These are phyloP conservation scores for Periconia sp. DNA, from an alignment of 2,329 filamentous ascomycete genomes.

Conservation along the genomic window DNA sequence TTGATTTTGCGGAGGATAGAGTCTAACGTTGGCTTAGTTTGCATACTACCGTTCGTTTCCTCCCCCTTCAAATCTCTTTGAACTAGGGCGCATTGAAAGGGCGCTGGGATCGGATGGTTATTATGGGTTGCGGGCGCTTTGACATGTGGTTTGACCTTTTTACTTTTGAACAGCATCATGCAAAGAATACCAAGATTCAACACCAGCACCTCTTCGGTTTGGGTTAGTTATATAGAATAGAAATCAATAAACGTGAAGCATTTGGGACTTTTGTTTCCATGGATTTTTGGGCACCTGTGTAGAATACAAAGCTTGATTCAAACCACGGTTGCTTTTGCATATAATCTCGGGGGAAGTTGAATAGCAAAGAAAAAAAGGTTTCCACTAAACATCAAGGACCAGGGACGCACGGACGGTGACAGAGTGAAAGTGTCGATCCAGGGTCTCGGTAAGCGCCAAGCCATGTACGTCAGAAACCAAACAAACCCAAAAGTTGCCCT, in stretches of 20 bases:
- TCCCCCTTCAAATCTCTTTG: background rate
- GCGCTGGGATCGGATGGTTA: background rate
- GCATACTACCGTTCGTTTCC: background rate
- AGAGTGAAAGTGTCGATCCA: background rate
- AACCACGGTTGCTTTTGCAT: no score
- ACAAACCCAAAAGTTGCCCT: background rate
- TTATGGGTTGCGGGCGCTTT: slow-evolving; percentile 5
- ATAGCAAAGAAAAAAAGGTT: no score
- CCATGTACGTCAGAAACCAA: slow-evolving; percentile 5
- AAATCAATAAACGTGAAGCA: background rate
- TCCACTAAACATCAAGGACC: no score
- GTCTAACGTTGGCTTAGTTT: slow-evolving; percentile 35
- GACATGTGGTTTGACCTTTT: slow-evolving; percentile 1
- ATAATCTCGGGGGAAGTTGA: no score
- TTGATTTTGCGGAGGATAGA: slow-evolving; percentile 74
- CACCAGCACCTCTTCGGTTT: no score
- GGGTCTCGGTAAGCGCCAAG: slow-evolving; percentile 3
- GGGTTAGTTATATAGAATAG: background rate
- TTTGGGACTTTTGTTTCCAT: slow-evolving; percentile 1
- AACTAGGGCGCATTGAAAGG: background rate
- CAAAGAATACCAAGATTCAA: background rate
- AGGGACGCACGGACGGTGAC: no score
- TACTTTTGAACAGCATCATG: background rate
- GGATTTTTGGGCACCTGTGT: background rate
- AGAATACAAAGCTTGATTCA: no score